Conservation (phyloP, 768 basidiomycete species). For the Amyloporia xantha region DNA sequence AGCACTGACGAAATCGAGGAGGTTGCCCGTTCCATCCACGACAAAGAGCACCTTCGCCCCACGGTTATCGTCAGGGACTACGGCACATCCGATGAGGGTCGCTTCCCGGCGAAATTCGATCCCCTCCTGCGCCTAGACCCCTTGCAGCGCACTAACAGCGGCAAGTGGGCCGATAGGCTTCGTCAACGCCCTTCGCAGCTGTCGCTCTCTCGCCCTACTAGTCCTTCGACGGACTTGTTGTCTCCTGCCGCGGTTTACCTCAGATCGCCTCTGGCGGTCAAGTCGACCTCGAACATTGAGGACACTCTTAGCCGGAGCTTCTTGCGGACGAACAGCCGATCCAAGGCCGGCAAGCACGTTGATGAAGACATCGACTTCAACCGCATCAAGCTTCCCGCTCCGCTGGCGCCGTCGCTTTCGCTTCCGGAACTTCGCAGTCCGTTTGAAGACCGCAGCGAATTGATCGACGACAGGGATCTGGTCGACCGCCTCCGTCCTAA, state of each 20-base stretch:
- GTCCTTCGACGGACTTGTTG: neutral
- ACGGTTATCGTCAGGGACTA: too few species aligned
- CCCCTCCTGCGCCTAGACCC: neutral
- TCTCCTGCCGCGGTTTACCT: neutral
- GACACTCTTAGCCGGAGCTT: neutral
- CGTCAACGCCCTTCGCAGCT: neutral
- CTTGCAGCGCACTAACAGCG: neutral
- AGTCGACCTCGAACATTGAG: neutral
- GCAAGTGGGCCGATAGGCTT: neutral
- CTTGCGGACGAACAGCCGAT: neutral
- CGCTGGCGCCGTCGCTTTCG: neutral
- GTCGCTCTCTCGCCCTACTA: neutral
- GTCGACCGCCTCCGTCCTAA: neutral
- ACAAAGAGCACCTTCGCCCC: too few species aligned
- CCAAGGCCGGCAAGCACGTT: slow-evolving; percentile 3
- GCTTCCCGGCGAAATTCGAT: too few species aligned
- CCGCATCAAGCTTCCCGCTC: slow-evolving; percentile 6
- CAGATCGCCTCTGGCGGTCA: neutral
- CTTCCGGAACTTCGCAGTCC: neutral
- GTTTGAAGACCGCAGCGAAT: neutral
- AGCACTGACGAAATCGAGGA: too few species aligned
- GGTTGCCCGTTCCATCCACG: too few species aligned
- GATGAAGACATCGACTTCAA: slow-evolving; percentile 8
- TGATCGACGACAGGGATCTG: neutral
- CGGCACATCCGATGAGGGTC: too few species aligned